Base-by-base conservation (phyloP, 176 grass and related monocot species). In the Areca catechu region DNA sequence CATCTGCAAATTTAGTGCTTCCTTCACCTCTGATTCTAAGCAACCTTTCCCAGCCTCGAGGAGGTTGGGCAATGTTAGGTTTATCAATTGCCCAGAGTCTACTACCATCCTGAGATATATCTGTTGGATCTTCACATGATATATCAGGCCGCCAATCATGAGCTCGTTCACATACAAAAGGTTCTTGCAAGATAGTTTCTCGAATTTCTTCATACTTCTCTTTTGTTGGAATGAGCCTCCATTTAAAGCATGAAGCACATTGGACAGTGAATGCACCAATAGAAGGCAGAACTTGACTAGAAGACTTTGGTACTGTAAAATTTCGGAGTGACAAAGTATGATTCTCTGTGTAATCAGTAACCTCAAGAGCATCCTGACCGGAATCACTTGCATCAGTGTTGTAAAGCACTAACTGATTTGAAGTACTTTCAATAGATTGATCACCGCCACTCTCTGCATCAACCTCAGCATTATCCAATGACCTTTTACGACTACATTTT, bases 131-230 rank as follows among this genome's bases (percentile, higher is more conserved):
- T 63, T 80, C 28, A 20, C 89, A 95, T 54, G 71, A 60, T 21
- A 89, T 53, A 70, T 77, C 75, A 14, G 81, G 71, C 7, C 80
- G 79, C 89, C 85, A 89, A 56, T 80, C 82, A 72, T 54, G 34
- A 18, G 76, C 79, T 56, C 68, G 66, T 23, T 85, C 62, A 17
- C 85, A 95, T 2, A 56, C 22, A 80, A 98, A 98, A 29, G 78
- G 85, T 23, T 77, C 61, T n/a, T 63, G 14, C 54, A 50, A 43
- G 54, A 71, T 70, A 9, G 34, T 58, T 19, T 80, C 85, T 25
- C 85, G 75, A 59, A 89, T 77, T 76, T 82, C 78, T 68, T 95
- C 89, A 10, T 89, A 95, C 60, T 83, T 89, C 20, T 83, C 69
- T 74, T 89, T 82, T 53, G 65, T 66, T 49, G 89, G 69, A 66